These are phyloP conservation scores for Rhodotorula diobovata DNA, from an alignment of 768 basidiomycete genomes.

Conservation along the genomic window DNA sequence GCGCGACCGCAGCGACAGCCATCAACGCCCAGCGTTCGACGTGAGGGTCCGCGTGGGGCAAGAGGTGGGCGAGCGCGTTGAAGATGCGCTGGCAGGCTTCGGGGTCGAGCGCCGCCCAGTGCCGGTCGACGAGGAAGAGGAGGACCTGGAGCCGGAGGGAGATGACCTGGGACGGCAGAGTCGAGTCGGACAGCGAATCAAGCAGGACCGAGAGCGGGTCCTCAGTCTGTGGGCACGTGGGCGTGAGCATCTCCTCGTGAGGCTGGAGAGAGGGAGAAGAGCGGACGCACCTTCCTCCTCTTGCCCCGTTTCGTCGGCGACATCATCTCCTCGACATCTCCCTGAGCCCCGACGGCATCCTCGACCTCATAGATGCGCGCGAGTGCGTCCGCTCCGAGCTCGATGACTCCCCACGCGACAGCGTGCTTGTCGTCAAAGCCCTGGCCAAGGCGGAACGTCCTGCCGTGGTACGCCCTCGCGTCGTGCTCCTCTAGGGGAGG, in stretches of 20 bases:
- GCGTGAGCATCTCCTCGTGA: not conserved
- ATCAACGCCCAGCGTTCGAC: slow-evolving; percentile 83
- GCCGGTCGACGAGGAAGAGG: slow-evolving; percentile 75
- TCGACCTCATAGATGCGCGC: slow-evolving; percentile 21
- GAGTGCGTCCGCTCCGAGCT: slow-evolving; percentile 64
- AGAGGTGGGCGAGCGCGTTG: slow-evolving; percentile 56
- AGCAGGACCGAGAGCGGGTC: slow-evolving; percentile 25
- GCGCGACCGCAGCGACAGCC: slow-evolving; percentile 68
- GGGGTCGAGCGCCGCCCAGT: slow-evolving; percentile 64
- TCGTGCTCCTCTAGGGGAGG: not conserved
- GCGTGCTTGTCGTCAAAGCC: slow-evolving; percentile 68
- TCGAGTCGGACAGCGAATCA: slow-evolving; percentile 15
- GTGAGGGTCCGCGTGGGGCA: slow-evolving; percentile 60
- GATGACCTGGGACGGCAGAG: not conserved
- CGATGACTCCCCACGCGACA: slow-evolving; percentile 69
- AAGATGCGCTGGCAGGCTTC: slow-evolving; percentile 60
- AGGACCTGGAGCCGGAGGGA: slow-evolving; percentile 65
- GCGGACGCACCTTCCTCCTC: slow-evolving; percentile 22
- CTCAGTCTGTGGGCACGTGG: slow-evolving; percentile 10
- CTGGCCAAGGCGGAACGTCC: slow-evolving; percentile 68
- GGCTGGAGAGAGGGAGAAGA: too few species aligned
- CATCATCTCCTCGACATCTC: not conserved
- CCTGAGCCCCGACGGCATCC: not conserved
- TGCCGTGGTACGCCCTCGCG: slow-evolving; percentile 56
- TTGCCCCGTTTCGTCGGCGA: slow-evolving; percentile 19